Evolutionary conservation across 2,329 filamentous ascomycete genomes (phyloP), one percentile per base, ranked within the genome.

Genomic region (Botrytis aclada): DNA sequence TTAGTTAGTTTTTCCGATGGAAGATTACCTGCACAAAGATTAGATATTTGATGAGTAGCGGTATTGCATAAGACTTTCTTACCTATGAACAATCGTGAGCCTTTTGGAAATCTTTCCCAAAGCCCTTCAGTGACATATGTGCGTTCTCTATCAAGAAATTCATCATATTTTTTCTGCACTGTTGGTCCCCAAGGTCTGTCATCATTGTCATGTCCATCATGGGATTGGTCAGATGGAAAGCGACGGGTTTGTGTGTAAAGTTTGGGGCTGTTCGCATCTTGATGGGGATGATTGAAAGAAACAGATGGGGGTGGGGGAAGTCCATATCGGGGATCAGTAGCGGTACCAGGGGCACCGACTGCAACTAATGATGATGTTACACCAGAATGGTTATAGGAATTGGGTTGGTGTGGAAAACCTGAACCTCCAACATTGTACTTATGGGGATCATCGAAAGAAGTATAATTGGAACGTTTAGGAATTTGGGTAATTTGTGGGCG

Each of bases 1-100:
- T 98, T 98, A 10, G 93, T 96, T 22, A 97, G 95, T 80, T 95
- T 91, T 81, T 98, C 95, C 70, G 93, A 95, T 2, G 94, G 95
- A 18, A 99, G 86, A 80, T 98, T 99, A 71, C 95, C 94, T 93
- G 80, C 71, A 81, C 71, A 58, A 45, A 76, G 74, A 29, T 72
- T 58, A 72, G 70, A 45, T 5, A n/a, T 58, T 67, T 51, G 22
- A 73, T 37, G 71, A 83, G 75, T 39, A 22, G 84, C 39, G 16
- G 56, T 29, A 72, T 47, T 12, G 43, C 39, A 54, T 74, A 77
- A 74, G 76, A 72, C 66, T 65, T 72, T 80, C 88, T 81, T 86
- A 93, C 93, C 93, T 80, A 96, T 93, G 80, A 95, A 95, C 69
- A 96, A 86, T 74, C 93, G 87, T 29, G 92, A 94, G 7, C 91